Evolutionary conservation across 331 rosid species (phyloP), one percentile per base, ranked within the genome.

Genomic region (Acacia concinna): DNA sequence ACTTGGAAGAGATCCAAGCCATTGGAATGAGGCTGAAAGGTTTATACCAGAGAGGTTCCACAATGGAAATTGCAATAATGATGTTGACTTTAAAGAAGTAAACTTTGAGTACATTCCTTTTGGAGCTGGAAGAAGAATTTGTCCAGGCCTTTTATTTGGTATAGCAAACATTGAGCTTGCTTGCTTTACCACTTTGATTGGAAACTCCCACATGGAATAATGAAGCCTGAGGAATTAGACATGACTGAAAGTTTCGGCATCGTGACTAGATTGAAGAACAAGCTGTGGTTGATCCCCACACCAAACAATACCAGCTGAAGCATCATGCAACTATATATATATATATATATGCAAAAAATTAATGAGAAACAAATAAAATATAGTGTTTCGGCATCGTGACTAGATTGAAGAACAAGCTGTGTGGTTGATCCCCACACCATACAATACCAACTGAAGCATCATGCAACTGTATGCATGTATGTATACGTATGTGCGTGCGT

Each of bases 71-170:
- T 38, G 32, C 27, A 52, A 52, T 23, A 0, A 1, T 21, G 28
- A 57, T 57, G 3, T 57, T 57, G 64, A 57, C 25, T 57, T 9
- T 2, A 57, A 25, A 25, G 32, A 32, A 25, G 3, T 18, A 54
- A 54, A 54, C 31, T 54, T 54, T 54, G 63, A 9, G 63, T 54
- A 21, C 14, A 54, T 54, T 5, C 71, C 71, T 37, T 66, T 66
- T n/a, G 71, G 71, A 1, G 71, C 31, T 20, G 49, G 71, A 66
- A 66, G 71, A 40, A 37, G 71, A 34, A 66, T 66, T 5, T 66
- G 46, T n/a, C 47, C 71, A 1, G 47, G 71, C 1, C 69, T 74
- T 3, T 6, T 10, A 54, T 54, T 54, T 2, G 63, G 63, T 8
- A 1, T 54, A 5, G 28, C 31, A 54, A 23, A 14, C 14, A 3